Base-by-base conservation (phyloP, 2,329 filamentous ascomycete species). In the Trichoderma citrinoviride region DNA sequence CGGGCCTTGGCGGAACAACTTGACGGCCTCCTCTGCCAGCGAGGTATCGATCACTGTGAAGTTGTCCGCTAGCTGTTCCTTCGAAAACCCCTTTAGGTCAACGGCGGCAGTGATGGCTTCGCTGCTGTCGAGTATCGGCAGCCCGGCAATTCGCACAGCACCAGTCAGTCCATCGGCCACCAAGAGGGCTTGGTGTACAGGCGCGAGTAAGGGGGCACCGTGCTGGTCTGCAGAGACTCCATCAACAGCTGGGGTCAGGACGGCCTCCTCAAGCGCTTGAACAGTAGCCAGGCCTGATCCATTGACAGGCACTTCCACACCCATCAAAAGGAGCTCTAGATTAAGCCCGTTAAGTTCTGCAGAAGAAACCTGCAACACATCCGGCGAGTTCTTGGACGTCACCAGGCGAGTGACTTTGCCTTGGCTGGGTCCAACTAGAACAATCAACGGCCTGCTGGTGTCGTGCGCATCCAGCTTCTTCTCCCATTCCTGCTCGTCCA, bases 131-230 rank as follows among this genome's bases (percentile, higher is more conserved):
- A 77, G 54, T 41, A 79, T 67, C 19, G 80, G 77, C 53, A 84
- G 72, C 8, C 79, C 72, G 6, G 83, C 75, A 7, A 85, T 70
- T 1, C 83, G 80, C 5, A 88, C 81, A 1, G 90, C 86, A 7
- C 90, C 92, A 61, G 85, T 79, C 2, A 96, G 78, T 0, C 92
- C 93, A 55, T 91, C 84, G 0, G 87, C 88, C 8, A 96, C 84
- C 10, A 97, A 71, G 17, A 97, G 77, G 0, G 89, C 87, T 73
- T 89, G 91, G 73, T 98, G 94, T 1, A 97, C 92, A 0, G 94
- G 93, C 50, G 92, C 92, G 7, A 87, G 86, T 47, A 95, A 82
- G 17, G 87, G 84, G 14, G 87, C 87, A 64, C 87, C 83, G 67
- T 87, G 82, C 8, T 88, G 87, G 17, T 85, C 86, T 66, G 82